A percentile compares a stretch with the other conserved stretches of the same genome.
Conservation (phyloP, 2,329 filamentous ascomycete genomes). For the Sclerotinia subarctica region DNA sequence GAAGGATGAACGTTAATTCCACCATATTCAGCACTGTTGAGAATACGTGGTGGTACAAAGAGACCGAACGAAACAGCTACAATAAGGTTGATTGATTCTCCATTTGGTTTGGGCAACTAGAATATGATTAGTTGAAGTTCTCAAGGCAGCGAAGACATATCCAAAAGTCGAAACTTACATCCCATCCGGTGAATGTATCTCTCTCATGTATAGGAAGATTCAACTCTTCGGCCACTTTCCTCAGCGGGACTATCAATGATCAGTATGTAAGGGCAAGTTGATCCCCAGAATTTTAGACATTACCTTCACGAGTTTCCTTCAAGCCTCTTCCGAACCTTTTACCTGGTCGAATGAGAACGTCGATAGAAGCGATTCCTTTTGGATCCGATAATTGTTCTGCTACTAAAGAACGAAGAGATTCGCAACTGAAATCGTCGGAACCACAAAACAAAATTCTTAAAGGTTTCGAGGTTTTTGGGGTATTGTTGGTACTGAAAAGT, state of each 20-base stretch:
- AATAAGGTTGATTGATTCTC: conserved; percentile 65
- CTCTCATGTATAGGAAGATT: conserved; percentile 67
- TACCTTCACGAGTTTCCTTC: conserved; percentile 47
- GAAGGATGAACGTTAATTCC: conserved; percentile 94
- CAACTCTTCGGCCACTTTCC: conserved; percentile 60
- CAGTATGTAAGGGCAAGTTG: conserved; percentile 1
- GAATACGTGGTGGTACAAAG: conserved; percentile 74
- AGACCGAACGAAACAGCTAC: conserved; percentile 93
- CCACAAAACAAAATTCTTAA: conserved; percentile 91
- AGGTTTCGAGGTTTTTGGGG: conserved; percentile 45
- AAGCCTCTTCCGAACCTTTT: conserved; percentile 75
- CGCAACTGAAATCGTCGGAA: conserved; percentile 85
- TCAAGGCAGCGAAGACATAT: not conserved
- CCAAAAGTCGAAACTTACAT: conserved; percentile 47
- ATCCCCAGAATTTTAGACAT: not conserved
- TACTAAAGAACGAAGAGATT: conserved; percentile 68
- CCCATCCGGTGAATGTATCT: conserved; percentile 81
- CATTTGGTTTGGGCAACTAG: conserved; percentile 52
- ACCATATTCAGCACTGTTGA: conserved; percentile 70
- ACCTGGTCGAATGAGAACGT: conserved; percentile 78
- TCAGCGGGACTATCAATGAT: conserved; percentile 65
- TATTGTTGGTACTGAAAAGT: conserved; percentile 24
- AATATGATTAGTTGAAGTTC: not conserved
- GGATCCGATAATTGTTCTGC: conserved; percentile 53
- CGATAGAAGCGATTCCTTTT: conserved; percentile 66